Conservation (phyloP, 2,329 filamentous ascomycete species). For the Hymenoscyphus repandus region DNA sequence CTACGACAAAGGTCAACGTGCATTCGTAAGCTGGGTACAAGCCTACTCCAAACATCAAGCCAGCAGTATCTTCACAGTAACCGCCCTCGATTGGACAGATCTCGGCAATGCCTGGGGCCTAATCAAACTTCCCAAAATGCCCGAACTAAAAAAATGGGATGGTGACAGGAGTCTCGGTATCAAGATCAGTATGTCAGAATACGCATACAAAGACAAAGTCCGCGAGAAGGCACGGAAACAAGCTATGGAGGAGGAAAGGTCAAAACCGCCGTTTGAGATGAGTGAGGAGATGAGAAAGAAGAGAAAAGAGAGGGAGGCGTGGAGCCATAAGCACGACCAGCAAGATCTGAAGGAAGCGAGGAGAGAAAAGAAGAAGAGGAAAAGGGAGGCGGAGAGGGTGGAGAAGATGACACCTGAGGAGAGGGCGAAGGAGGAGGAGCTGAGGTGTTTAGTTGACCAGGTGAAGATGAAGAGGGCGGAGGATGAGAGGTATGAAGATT, state of each 20-base stretch:
- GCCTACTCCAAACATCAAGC: conserved; percentile 90
- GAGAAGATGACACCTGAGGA: conserved; percentile 67
- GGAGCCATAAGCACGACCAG: conserved; percentile 66
- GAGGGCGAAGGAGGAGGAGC: conserved; percentile 59
- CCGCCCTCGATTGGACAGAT: conserved; percentile 80
- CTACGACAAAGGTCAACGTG: conserved; percentile 84
- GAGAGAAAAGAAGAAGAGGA: conserved; percentile 59
- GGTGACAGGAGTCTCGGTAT: conserved; percentile 61
- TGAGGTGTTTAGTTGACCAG: conserved; percentile 58
- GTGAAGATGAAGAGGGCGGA: conserved; percentile 48
- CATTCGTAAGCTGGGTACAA: conserved; percentile 89
- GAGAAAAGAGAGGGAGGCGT: conserved; percentile 60
- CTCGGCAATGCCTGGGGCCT: conserved; percentile 81
- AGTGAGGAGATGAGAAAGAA: conserved; percentile 45
- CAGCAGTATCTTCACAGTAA: conserved; percentile 79
- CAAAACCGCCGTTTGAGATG: conserved; percentile 33
- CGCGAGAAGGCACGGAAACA: conserved; percentile 61
- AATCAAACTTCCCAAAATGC: conserved; percentile 86
- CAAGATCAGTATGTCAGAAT: conserved; percentile 61
- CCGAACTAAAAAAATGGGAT: conserved; percentile 71
- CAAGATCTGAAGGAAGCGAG: conserved; percentile 58
- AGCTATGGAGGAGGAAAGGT: conserved; percentile 46
- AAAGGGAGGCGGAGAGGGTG: conserved; percentile 57
- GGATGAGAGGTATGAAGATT: conserved; percentile 33
- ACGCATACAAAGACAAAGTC: conserved; percentile 66